Base-by-base conservation (phyloP, 371 early-diverging fungal genomes). In the Dinochytrium kinnereticum region DNA sequence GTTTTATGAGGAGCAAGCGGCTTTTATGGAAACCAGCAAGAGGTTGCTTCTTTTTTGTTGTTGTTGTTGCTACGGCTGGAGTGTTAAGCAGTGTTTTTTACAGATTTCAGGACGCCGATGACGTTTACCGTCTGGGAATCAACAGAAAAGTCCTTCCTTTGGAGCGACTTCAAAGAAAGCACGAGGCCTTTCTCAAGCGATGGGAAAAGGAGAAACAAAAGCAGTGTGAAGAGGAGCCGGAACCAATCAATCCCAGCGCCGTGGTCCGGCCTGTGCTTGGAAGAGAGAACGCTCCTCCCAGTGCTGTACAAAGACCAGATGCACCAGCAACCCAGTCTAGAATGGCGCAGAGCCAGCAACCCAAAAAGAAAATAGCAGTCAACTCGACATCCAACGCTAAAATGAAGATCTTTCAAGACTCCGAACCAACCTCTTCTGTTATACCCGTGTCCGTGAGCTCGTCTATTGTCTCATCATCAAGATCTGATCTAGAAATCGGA, bases 1-100 rank as follows among this genome's bases (percentile, higher is more conserved):
- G 28, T 91, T 85, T 64, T 96, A 96, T 74, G 91, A 93, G 70
- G 93, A 93, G 53, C 93, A 94, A 72, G 94, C 92, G 0, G 81
- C 75, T 28, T 79, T 85, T 28, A 69, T 91, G 59, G 94, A 94
- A 76, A 57, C 74, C 0, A 38, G 50, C 17, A 73, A 81, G 30
- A 87, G 85, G 86, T 90, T n/a, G n/a, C n/a, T n/a, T n/a, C n/a
- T n/a, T n/a, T n/a, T n/a, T n/a, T n/a, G 75, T 61, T 81, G 51
- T 17, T 5, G 39, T 31, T 40, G 30, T 19, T 59, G n/a, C 26
- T 31, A 33, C 2, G 64, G 34, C 39, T 28, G 24, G n/a, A 30
- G 19, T 61, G 74, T 2, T 24, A n/a, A 64, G 28, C 15, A 24
- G 15, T 51, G 26, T 2, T 49, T 24, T 10, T 51, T 31, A 1